These are phyloP conservation scores for Curvularia verruculosa DNA, from an alignment of 2,329 filamentous ascomycete genomes.

Conservation along the genomic window DNA sequence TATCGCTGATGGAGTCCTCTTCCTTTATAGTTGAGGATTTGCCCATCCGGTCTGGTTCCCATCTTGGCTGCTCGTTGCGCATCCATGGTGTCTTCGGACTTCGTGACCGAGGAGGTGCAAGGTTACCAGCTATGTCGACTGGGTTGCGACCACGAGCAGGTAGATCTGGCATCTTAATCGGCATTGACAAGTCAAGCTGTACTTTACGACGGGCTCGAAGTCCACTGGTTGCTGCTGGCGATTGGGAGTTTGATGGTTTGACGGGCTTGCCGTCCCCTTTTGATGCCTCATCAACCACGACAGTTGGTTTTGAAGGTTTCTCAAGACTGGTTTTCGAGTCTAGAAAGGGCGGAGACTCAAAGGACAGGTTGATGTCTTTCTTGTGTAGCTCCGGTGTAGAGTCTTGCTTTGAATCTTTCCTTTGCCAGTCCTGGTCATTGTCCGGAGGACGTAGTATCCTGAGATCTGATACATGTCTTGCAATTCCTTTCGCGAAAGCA, in stretches of 20 bases:
- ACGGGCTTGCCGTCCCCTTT: background rate
- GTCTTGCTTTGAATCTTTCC: constrained; percentile 1
- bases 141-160: constrained; percentile 27
- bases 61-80: constrained; percentile 16
- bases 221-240: constrained; percentile 17
- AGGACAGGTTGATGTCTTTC: constrained; percentile 18
- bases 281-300: constrained; percentile 3
- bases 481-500: constrained; percentile 33
- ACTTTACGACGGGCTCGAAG: constrained; percentile 40
- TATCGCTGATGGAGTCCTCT: constrained; percentile 15
- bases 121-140: constrained; percentile 15
- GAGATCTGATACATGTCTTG: constrained; percentile 32
- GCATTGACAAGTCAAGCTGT: constrained; percentile 37
- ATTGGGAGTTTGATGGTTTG: background rate
- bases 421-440: constrained; percentile 4
- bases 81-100: constrained; percentile 39
- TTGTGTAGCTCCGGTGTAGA: constrained; percentile 10
- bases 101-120: constrained; percentile 31
- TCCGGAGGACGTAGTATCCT: constrained; percentile 23
- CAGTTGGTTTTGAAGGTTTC: constrained; percentile 3
- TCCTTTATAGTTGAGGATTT: constrained; percentile 22
- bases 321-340: constrained; percentile 4
- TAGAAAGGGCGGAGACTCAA: constrained; percentile 6
- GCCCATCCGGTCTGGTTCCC: constrained; percentile 13
- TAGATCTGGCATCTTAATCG: constrained; percentile 25